Conservation (phyloP, 2,329 filamentous ascomycete genomes). For the Fusarium transvaalense region DNA sequence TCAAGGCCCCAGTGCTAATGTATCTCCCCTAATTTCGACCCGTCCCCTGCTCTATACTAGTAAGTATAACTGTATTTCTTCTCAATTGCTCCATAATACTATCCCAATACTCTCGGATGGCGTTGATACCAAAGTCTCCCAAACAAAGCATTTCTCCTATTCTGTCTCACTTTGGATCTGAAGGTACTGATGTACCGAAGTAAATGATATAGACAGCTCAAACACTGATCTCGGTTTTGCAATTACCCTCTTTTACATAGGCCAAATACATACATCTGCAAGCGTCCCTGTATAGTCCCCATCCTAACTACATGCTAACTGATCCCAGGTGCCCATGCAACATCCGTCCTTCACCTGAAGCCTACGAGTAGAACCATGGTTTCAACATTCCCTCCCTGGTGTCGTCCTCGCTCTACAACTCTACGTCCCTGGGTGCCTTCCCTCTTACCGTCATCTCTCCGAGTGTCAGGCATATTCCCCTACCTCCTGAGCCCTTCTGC, state of each 20-base stretch:
- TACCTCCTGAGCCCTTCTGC: neutral
- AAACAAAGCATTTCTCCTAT: neutral
- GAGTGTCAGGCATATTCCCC: neutral
- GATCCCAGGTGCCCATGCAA: too few relatives aligned
- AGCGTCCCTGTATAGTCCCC: neutral
- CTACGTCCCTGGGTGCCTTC: neutral
- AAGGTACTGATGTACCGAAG: neutral
- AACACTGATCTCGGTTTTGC: too few relatives aligned
- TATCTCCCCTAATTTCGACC: neutral
- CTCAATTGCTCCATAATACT: neutral
- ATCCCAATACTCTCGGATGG: neutral
- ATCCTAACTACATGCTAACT: neutral
- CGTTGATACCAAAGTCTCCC: too few relatives aligned
- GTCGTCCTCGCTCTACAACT: too few relatives aligned
- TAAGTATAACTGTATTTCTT: neutral
- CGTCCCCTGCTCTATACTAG: neutral
- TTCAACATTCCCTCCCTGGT: neutral
- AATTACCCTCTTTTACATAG: neutral
- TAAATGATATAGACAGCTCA: too few relatives aligned
- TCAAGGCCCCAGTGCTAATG: too few relatives aligned
- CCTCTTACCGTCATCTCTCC: neutral
- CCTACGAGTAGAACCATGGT: neutral
- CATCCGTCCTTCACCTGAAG: too few relatives aligned
- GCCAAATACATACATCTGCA: neutral
- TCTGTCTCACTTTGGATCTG: neutral